A percentile compares a stretch with the other conserved stretches of the same genome.
phyloP scores from a whole-genome alignment of 805 yeast genomes.

The Zygoascus tannicola region DNA sequence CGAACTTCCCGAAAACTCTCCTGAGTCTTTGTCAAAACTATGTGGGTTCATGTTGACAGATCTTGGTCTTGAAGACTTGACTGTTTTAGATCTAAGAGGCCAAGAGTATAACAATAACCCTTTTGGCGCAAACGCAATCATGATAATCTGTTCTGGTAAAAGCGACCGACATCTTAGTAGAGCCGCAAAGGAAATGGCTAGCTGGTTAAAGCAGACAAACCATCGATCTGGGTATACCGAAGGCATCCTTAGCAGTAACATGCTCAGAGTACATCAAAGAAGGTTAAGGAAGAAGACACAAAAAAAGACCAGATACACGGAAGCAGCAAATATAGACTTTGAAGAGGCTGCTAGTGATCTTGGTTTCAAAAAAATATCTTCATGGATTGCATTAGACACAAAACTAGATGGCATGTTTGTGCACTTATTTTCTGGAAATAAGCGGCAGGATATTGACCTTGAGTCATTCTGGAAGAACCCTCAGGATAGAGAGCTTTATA shows the following conservation, averaged over 20 bases:
- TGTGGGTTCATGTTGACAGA: conserved; percentile 43
- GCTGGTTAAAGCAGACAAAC: conserved; percentile 46
- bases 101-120: not conserved
- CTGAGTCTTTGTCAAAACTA: conserved; percentile 39
- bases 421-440: conserved; percentile 63
- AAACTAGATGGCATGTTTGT: conserved; percentile 52
- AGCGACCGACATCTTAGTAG: conserved; percentile 66
- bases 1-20: conserved; percentile 49
- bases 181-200: conserved; percentile 53
- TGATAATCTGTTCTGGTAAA: conserved; percentile 67
- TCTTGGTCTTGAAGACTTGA: conserved; percentile 56
- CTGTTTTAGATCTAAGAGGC: conserved; percentile 53
- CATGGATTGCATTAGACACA: conserved; percentile 79
- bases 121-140: conserved; percentile 35
- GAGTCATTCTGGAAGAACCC: conserved; percentile 50
- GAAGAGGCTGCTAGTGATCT: conserved; percentile 5
- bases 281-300: conserved; percentile 45
- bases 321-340: conserved; percentile 38
- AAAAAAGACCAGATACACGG: conserved; percentile 36
- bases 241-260: conserved; percentile 58
- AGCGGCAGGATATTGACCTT: conserved; percentile 59
- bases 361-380: conserved; percentile 31
- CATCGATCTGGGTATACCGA: conserved; percentile 47
- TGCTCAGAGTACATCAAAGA: conserved; percentile 41
- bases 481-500: not conserved